Percentiles rank a stretch among this genome's conserved stretches.
Evolutionary conservation across 805 yeast species (phyloP).

Genomic region (Starmera dryadoides): DNA sequence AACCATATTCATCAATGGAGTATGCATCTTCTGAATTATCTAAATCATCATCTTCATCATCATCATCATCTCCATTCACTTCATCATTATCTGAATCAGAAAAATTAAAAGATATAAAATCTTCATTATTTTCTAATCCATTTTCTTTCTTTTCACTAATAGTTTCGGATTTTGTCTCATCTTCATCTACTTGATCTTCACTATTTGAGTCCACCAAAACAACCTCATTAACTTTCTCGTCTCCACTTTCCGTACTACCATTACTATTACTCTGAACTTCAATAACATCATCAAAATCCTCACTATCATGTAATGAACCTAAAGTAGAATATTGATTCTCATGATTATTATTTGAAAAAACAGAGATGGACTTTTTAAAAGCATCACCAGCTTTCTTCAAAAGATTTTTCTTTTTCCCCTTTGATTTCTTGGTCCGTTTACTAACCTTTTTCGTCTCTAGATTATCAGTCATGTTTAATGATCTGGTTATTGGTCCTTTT

Average conservation of each 20-base stretch:
- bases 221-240: conserved; percentile 1
- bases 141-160: conserved; percentile 7
- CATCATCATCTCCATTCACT: conserved; percentile 17
- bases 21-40: conserved; percentile 19
- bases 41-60: conserved; percentile 10
- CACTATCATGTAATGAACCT: conserved; percentile 3
- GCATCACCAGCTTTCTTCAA: conserved; percentile 6
- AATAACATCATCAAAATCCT: conserved; percentile 3
- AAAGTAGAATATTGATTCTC: conserved; percentile 15
- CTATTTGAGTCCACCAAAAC: background rate
- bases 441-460: background rate
- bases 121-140: conserved; percentile 30
- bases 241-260: background rate
- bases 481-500: too few relatives aligned
- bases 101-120: conserved; percentile 33
- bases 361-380: conserved; percentile 9
- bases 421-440: background rate
- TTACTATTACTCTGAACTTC: conserved; percentile 2
- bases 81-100: conserved; percentile 24
- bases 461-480: background rate
- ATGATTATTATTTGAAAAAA: conserved; percentile 16
- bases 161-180: background rate
- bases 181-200: background rate
- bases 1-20: conserved; percentile 19
- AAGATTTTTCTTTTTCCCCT: background rate